Conservation (phyloP, 805 yeast genomes). For the Cyberlindnera euphorbiae region DNA sequence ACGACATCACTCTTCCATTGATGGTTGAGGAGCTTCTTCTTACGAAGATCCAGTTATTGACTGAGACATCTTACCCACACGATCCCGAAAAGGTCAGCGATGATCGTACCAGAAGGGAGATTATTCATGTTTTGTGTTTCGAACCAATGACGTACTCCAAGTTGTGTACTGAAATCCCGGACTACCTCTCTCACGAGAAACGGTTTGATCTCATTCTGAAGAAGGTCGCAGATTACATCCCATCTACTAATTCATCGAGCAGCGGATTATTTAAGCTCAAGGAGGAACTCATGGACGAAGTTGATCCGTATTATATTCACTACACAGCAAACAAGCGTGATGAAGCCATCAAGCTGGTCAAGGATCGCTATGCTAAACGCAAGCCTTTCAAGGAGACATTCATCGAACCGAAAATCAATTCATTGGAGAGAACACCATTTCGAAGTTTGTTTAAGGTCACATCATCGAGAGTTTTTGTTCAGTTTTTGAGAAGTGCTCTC, state of each 20-base stretch:
- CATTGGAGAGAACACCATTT: constrained; percentile 36
- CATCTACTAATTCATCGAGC: constrained; percentile 56
- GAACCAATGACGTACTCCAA: constrained; percentile 69
- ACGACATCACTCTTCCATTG: constrained; percentile 41
- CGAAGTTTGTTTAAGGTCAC: constrained; percentile 46
- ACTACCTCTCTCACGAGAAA: constrained; percentile 66
- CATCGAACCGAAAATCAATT: constrained; percentile 47
- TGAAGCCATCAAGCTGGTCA: constrained; percentile 67
- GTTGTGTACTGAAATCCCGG: constrained; percentile 65
- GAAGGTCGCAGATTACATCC: constrained; percentile 54
- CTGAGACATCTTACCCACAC: constrained; percentile 59
- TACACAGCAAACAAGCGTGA: constrained; percentile 75
- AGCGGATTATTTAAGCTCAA: constrained; percentile 67
- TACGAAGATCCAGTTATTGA: constrained; percentile 59
- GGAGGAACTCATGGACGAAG: constrained; percentile 41
- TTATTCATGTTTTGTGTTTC: constrained; percentile 81
- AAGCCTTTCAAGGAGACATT: constrained; percentile 43
- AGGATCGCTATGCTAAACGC: constrained; percentile 41
- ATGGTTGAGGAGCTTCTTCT: constrained; percentile 79
- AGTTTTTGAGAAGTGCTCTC: constrained; percentile 48
- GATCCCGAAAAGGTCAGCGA: constrained; percentile 46
- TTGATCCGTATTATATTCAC: constrained; percentile 83
- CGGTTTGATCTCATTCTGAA: constrained; percentile 60
- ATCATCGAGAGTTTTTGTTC: constrained; percentile 46
- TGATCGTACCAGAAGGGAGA: constrained; percentile 55